phyloP scores from a whole-genome alignment of 2,329 filamentous ascomycete species.

The Didymosphaeria variabile region DNA sequence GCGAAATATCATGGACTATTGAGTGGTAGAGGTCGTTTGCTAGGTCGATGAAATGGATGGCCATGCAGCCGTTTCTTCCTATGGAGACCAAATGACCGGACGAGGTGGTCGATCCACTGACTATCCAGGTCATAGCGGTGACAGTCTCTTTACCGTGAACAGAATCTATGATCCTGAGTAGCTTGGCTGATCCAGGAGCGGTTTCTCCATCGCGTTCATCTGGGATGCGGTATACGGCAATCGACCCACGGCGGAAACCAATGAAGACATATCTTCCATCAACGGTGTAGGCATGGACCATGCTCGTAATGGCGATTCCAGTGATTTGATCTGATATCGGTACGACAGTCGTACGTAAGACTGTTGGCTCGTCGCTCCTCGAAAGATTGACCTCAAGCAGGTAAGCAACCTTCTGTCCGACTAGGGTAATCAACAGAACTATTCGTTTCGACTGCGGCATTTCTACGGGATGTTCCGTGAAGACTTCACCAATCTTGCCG shows the following conservation, averaged over 20 bases:
- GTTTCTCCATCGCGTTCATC: not conserved
- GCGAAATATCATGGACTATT: slow-evolving; percentile 72
- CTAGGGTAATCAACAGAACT: slow-evolving; percentile 49
- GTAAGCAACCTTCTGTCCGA: slow-evolving; percentile 48
- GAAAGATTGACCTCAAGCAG: slow-evolving; percentile 34
- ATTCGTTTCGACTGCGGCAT: slow-evolving; percentile 22
- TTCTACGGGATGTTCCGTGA: slow-evolving; percentile 25
- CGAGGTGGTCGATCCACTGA: slow-evolving; percentile 46
- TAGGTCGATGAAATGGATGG: slow-evolving; percentile 63
- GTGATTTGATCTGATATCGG: slow-evolving; percentile 44
- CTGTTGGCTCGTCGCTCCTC: not conserved
- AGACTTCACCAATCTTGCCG: slow-evolving; percentile 55
- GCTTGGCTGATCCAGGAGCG: slow-evolving; percentile 13
- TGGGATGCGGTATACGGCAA: slow-evolving; percentile 58
- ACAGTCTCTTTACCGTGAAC: slow-evolving; percentile 70
- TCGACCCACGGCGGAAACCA: slow-evolving; percentile 64
- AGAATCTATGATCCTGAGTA: slow-evolving; percentile 30
- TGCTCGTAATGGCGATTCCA: slow-evolving; percentile 63
- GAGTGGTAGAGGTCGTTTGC: slow-evolving; percentile 26
- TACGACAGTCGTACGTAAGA: slow-evolving; percentile 22
- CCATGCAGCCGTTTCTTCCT: slow-evolving; percentile 78
- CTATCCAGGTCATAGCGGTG: slow-evolving; percentile 65
- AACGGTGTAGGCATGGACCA: slow-evolving; percentile 42
- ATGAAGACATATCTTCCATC: slow-evolving; percentile 53
- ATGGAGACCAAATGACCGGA: slow-evolving; percentile 70